A percentile compares a stretch with the other conserved stretches of the same genome.
Conservation (phyloP, 2,329 filamentous ascomycete genomes). For the Orbilia brochopaga region DNA sequence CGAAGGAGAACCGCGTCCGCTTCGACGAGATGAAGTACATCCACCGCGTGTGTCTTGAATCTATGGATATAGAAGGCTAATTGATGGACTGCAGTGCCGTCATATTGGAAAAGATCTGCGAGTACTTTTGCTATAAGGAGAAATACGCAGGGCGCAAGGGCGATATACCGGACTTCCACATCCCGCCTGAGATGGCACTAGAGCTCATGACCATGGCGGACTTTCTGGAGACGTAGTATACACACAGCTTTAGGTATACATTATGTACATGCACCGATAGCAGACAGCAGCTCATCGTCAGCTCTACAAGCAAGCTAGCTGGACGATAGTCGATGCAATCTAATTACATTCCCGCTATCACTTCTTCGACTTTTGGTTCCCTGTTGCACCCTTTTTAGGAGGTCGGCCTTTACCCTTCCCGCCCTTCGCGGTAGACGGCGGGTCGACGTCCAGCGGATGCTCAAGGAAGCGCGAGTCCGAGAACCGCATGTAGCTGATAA, state of each 20-base stretch:
- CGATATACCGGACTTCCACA: conserved; percentile 71
- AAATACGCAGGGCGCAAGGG: conserved; percentile 66
- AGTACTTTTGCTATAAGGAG: conserved; percentile 73
- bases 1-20: conserved; percentile 65
- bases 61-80: neutral
- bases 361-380: conserved; percentile 53
- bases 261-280: neutral
- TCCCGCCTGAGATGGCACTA: conserved; percentile 69
- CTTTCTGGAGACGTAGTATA: conserved; percentile 61
- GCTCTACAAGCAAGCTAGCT: too few species aligned
- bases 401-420: conserved; percentile 58
- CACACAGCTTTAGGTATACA: neutral
- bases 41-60: neutral
- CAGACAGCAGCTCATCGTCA: too few species aligned
- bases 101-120: conserved; percentile 72
- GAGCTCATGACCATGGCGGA: conserved; percentile 72
- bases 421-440: conserved; percentile 57
- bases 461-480: conserved; percentile 79
- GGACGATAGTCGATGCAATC: too few species aligned
- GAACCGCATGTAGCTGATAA: conserved; percentile 85
- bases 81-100: conserved; percentile 61
- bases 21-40: conserved; percentile 68
- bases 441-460: conserved; percentile 72
- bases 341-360: neutral
- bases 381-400: conserved; percentile 56